These are phyloP conservation scores for Penicillium desertorum DNA, from an alignment of 495 filamentous ascomycete species.

Conservation along the genomic window DNA sequence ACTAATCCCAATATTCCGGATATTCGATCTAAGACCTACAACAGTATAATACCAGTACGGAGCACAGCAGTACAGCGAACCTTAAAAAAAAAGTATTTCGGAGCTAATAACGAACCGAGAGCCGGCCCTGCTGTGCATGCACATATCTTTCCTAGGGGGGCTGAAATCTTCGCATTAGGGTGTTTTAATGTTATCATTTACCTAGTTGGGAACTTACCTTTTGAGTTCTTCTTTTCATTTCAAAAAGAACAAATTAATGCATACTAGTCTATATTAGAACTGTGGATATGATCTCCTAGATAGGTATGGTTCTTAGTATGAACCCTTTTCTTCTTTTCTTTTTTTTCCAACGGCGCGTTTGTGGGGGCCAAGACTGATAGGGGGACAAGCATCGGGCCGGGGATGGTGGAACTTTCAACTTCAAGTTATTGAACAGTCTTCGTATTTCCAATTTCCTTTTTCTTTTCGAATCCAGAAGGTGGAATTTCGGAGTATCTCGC, in stretches of 20 bases:
- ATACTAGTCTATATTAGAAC: not conserved
- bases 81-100: not conserved
- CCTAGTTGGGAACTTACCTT: not conserved
- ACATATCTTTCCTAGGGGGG: not conserved
- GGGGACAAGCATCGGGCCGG: conserved; percentile 16
- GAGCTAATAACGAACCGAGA: conserved; percentile 2
- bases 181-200: not conserved
- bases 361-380: conserved; percentile 23
- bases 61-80: not conserved
- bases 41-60: not conserved
- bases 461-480: not conserved
- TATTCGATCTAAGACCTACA: not conserved
- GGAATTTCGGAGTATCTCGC: not conserved
- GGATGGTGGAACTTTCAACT: not conserved
- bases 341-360: conserved; percentile 23
- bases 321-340: not conserved
- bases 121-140: not conserved
- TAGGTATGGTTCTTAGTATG: not conserved
- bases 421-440: conserved; percentile 2
- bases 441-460: not conserved
- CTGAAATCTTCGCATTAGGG: not conserved
- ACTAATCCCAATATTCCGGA: not conserved
- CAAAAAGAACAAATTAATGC: not conserved
- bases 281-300: not conserved
- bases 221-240: not conserved